Evolutionary conservation across 176 grass and related monocot genomes (phyloP).

Genomic region (Musa itinerans): DNA sequence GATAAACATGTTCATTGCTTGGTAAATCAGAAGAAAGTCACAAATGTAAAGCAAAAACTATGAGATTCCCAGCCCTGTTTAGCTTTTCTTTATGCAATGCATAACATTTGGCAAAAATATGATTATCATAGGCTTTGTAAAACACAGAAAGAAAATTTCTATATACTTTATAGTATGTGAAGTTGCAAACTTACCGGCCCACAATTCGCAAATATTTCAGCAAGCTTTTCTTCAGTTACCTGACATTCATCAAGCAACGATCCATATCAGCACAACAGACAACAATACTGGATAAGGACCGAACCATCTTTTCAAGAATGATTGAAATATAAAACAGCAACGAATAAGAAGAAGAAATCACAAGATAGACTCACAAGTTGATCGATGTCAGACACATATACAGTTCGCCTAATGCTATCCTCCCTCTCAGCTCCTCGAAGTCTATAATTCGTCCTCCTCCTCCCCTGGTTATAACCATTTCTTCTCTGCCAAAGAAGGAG

Average conservation of each 20-base stretch:
- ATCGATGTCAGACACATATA: constrained; percentile 57
- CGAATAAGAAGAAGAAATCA: not conserved
- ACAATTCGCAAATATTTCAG: constrained; percentile 16
- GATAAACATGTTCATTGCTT: not conserved
- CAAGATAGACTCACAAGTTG: not conserved
- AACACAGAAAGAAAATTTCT: not conserved
- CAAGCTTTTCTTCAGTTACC: constrained; percentile 25
- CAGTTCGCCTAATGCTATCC: constrained; percentile 74
- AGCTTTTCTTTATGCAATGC: not conserved
- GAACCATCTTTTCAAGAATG: not conserved
- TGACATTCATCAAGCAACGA: not conserved
- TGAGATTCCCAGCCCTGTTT: not conserved
- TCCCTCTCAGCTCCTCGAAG: constrained; percentile 53
- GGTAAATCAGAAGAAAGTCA: too few species aligned
- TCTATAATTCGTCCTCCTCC: constrained; percentile 47
- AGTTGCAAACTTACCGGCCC: constrained; percentile 7
- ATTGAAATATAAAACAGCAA: not conserved
- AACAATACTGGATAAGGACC: not conserved
- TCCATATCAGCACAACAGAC: not conserved
- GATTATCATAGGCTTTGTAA: not conserved
- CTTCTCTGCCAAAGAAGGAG: constrained; percentile 29
- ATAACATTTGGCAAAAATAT: not conserved
- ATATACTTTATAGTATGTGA: not conserved
- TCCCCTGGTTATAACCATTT: constrained; percentile 51
- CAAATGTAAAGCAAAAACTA: too few species aligned